A percentile compares a stretch with the other conserved stretches of the same genome.
Conservation (phyloP, 2,329 filamentous ascomycete species). For the Apiospora aurea region DNA sequence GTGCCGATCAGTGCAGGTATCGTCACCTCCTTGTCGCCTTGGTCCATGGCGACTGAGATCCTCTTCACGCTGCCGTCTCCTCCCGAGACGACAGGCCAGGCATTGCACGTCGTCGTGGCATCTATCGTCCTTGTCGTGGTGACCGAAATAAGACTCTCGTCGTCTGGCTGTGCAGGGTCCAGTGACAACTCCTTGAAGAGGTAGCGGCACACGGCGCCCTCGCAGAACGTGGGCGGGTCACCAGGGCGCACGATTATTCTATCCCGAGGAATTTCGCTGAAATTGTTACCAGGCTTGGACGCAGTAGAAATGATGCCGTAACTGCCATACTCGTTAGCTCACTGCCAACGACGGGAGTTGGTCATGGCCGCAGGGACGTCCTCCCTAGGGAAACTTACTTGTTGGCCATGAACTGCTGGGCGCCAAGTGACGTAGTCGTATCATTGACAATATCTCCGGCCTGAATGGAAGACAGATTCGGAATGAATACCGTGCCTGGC, state of each 20-base stretch:
- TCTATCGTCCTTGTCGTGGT: slow-evolving; percentile 45
- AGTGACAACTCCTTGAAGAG: slow-evolving; percentile 46
- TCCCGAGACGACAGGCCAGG: slow-evolving; percentile 41
- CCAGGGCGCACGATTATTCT: slow-evolving; percentile 43
- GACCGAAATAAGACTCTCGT: slow-evolving; percentile 34
- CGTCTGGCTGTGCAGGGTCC: slow-evolving; percentile 24
- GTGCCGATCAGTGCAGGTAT: slow-evolving; percentile 35
- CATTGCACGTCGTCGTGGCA: slow-evolving; percentile 39
- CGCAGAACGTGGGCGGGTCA: slow-evolving; percentile 35
- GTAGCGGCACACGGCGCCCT: slow-evolving; percentile 37
- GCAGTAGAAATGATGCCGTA: slow-evolving; percentile 48
- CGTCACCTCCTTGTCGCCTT: neutral
- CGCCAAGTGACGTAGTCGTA: slow-evolving; percentile 32
- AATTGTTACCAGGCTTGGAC: slow-evolving; percentile 31
- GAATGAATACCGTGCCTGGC: slow-evolving; percentile 42
- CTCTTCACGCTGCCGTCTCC: slow-evolving; percentile 40
- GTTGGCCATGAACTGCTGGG: slow-evolving; percentile 52
- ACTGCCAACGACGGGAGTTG: neutral
- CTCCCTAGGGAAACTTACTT: slow-evolving; percentile 38
- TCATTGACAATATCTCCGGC: slow-evolving; percentile 39
- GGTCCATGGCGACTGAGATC: slow-evolving; percentile 39
- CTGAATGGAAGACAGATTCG: slow-evolving; percentile 46
- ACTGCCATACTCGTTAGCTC: slow-evolving; percentile 34
- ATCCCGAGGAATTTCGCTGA: slow-evolving; percentile 37
- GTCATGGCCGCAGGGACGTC: neutral